Conservation (phyloP, 208 protist genomes). For the Spironucleus salmonicida region DNA sequence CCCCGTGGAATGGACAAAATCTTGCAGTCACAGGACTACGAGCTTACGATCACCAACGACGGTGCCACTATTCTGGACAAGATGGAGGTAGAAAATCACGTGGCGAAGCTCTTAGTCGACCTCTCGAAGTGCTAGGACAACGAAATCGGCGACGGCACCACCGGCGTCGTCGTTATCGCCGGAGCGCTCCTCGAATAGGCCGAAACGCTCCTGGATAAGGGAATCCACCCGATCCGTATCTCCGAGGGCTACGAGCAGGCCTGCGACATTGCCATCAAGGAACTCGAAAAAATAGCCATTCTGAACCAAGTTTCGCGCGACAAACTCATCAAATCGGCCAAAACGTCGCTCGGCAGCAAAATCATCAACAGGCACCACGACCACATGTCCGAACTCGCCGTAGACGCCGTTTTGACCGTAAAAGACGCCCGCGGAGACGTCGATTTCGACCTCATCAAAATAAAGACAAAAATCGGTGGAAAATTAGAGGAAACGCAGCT, state of each 20-base stretch:
- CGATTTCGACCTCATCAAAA: slow-evolving; percentile 98
- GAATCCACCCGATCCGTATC: slow-evolving; percentile 92
- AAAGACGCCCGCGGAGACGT: slow-evolving; percentile 94
- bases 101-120: slow-evolving; percentile 95
- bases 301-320: slow-evolving; percentile 53
- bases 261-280: slow-evolving; percentile 70
- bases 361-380: slow-evolving; percentile 84
- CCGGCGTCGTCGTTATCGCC: slow-evolving; percentile 91
- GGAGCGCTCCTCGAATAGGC: slow-evolving; percentile 92
- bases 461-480: slow-evolving; percentile 66
- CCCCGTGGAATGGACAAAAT: slow-evolving; percentile 73
- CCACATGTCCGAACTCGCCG: slow-evolving; percentile 88
- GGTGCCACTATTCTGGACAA: slow-evolving; percentile 81
- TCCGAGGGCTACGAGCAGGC: slow-evolving; percentile 92
- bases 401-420: slow-evolving; percentile 91
- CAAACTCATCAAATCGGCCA: slow-evolving; percentile 77
- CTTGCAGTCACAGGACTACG: slow-evolving; percentile 86
- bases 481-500: slow-evolving; percentile 41
- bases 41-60: slow-evolving; percentile 97
- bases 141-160: slow-evolving; percentile 99
- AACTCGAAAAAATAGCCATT: slow-evolving; percentile 70
- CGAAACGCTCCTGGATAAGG: slow-evolving; percentile 75
- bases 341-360: slow-evolving; percentile 93
- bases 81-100: slow-evolving; percentile 89
- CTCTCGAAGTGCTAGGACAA: slow-evolving; percentile 97